phyloP scores from a whole-genome alignment of 257 asterid species.

The Paulownia fortunei region DNA sequence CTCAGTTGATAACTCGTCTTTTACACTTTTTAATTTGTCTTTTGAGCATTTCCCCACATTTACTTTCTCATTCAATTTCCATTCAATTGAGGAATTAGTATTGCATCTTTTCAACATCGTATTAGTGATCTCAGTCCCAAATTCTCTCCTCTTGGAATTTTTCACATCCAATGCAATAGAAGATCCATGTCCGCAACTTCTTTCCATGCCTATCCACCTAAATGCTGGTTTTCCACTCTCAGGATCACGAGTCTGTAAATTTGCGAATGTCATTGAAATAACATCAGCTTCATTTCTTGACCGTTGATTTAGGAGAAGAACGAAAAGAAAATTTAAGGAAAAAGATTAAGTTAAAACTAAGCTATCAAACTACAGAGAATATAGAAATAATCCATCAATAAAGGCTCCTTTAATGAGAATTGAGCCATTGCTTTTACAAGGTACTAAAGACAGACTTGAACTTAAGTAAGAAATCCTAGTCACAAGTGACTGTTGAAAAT shows the following conservation, averaged over 20 bases:
- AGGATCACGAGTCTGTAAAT: slow-evolving; percentile 53
- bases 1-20: slow-evolving; percentile 30
- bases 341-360: neutral
- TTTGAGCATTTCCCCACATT: slow-evolving; percentile 22
- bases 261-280: neutral
- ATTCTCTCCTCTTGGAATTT: slow-evolving; percentile 53
- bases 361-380: slow-evolving; percentile 1
- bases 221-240: slow-evolving; percentile 70
- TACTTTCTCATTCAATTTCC: slow-evolving; percentile 33
- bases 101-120: slow-evolving; percentile 46
- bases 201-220: slow-evolving; percentile 60
- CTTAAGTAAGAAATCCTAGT: slow-evolving; percentile 2
- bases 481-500: neutral
- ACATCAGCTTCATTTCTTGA: slow-evolving; percentile 7
- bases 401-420: neutral
- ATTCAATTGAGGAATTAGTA: slow-evolving; percentile 37
- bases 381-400: neutral
- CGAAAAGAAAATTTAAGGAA: neutral
- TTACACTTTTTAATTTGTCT: slow-evolving; percentile 26
- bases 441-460: neutral
- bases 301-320: neutral
- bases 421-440: neutral
- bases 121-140: slow-evolving; percentile 70
- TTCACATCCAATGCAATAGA: slow-evolving; percentile 37
- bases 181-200: slow-evolving; percentile 33